A percentile compares a stretch with the other conserved stretches of the same genome.
These are phyloP conservation scores for Coemansia sp. DNA, from an alignment of 192 early-diverging fungal genomes.

Conservation along the genomic window DNA sequence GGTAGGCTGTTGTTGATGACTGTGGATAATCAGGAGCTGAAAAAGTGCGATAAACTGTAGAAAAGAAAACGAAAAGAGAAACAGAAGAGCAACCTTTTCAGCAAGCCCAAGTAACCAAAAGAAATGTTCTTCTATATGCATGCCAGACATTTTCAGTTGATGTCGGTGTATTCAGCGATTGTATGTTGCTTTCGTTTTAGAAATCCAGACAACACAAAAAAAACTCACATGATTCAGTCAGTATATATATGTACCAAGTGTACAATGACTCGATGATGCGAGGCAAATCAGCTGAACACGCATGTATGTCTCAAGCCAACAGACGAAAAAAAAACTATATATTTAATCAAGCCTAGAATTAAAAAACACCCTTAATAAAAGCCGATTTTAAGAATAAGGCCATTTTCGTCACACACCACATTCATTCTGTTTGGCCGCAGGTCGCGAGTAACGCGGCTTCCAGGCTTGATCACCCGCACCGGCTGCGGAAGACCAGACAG, in stretches of 20 bases:
- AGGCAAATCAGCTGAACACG: too few relatives aligned
- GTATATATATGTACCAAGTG: too few relatives aligned
- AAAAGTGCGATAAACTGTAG: too few relatives aligned
- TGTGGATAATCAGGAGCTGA: too few relatives aligned
- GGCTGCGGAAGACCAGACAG: constrained; percentile 28
- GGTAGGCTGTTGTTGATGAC: too few relatives aligned
- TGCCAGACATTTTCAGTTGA: too few relatives aligned
- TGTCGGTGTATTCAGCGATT: not conserved
- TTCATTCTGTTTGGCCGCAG: constrained; percentile 32
- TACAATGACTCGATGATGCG: not conserved
- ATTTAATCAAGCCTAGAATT: not conserved
- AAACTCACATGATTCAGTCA: not conserved
- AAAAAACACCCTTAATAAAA: constrained; percentile 7
- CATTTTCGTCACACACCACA: constrained; percentile 19
- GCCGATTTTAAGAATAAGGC: constrained; percentile 12
- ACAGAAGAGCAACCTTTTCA: too few relatives aligned
- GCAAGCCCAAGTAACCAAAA: too few relatives aligned
- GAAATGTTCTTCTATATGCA: too few relatives aligned
- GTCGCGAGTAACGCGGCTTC: constrained; percentile 37
- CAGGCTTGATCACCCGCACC: constrained; percentile 32
- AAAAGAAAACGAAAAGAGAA: too few relatives aligned
- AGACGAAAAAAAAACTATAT: not conserved
- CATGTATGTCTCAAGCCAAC: too few relatives aligned
- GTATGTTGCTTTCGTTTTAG: not conserved
- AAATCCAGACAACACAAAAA: not conserved